Evolutionary conservation across 192 early-diverging fungal species (phyloP).

Genomic region (Geranomyces variabilis): DNA sequence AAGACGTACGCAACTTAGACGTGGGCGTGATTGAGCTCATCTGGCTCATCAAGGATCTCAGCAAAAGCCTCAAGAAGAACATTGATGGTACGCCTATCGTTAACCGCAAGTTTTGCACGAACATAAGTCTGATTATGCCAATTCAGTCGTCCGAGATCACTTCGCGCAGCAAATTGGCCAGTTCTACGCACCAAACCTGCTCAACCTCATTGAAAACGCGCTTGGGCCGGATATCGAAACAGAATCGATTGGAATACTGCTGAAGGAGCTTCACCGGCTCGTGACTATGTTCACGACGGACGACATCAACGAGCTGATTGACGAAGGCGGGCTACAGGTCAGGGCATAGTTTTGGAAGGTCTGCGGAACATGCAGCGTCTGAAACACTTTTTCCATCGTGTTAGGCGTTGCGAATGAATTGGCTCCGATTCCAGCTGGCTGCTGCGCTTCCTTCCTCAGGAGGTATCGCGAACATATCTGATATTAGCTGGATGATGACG

Average conservation of each 20-base stretch:
- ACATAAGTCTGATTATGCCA: not conserved
- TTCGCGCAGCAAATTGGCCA: constrained; percentile 26
- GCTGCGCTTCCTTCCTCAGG: constrained; percentile 20
- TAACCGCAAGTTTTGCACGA: not conserved
- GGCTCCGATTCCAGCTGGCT: constrained; percentile 36
- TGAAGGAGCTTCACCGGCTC: constrained; percentile 16
- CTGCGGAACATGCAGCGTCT: not conserved
- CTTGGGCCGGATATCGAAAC: constrained; percentile 7
- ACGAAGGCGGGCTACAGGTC: constrained; percentile 15
- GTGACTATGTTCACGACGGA: constrained; percentile 26
- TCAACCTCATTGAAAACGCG: constrained; percentile 22
- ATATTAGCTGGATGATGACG: constrained; percentile 27
- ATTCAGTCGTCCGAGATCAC: constrained; percentile 25
- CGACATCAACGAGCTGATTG: constrained; percentile 18
- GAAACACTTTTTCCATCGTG: not conserved
- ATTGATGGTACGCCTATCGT: constrained; percentile 15
- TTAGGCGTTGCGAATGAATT: constrained; percentile 36
- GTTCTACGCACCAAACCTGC: constrained; percentile 28
- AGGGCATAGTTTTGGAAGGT: not conserved
- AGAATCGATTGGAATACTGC: constrained; percentile 21
- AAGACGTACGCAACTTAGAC: constrained; percentile 20
- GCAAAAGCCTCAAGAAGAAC: constrained; percentile 11
- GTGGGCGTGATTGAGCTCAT: constrained; percentile 36
- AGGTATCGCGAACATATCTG: constrained; percentile 12
- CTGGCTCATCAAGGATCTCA: constrained; percentile 30